Evolutionary conservation across 371 early-diverging fungal species (phyloP).

Genomic region (Lichtheimia corymbifera): DNA sequence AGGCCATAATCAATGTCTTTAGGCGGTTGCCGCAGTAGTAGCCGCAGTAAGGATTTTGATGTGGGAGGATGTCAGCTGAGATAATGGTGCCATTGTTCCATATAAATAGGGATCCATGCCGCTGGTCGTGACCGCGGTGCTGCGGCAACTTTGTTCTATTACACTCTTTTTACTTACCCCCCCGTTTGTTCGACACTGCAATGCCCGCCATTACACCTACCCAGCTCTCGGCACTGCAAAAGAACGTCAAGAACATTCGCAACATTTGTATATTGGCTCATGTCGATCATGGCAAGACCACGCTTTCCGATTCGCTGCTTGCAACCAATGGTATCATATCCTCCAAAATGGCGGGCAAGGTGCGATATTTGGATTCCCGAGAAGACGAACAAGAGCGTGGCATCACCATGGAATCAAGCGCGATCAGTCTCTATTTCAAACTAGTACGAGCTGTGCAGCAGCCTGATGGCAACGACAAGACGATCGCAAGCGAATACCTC

Average conservation of each 20-base stretch:
- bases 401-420: conserved; percentile 99
- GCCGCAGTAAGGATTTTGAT: too few relatives aligned
- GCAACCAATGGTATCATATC: conserved; percentile 98
- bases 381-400: conserved; percentile 99
- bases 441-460: conserved; percentile 44
- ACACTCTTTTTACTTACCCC: neutral
- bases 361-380: conserved; percentile 98
- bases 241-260: conserved; percentile 71
- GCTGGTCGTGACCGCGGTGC: too few relatives aligned
- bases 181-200: neutral
- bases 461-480: conserved; percentile 19
- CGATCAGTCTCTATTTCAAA: conserved; percentile 90
- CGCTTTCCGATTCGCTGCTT: conserved; percentile 96
- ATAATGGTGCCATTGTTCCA: too few relatives aligned
- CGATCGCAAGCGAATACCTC: conserved; percentile 71
- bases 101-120: too few relatives aligned
- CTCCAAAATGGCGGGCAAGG: conserved; percentile 94
- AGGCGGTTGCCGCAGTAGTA: too few relatives aligned
- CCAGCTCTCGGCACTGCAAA: conserved; percentile 66
- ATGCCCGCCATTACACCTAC: conserved; percentile 69
- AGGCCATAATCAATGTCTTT: too few relatives aligned
- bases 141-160: neutral
- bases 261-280: conserved; percentile 98
- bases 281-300: conserved; percentile 99
- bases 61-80: too few relatives aligned